phyloP scores from a whole-genome alignment of 208 protist species.

The Crithidia brevicula region DNA sequence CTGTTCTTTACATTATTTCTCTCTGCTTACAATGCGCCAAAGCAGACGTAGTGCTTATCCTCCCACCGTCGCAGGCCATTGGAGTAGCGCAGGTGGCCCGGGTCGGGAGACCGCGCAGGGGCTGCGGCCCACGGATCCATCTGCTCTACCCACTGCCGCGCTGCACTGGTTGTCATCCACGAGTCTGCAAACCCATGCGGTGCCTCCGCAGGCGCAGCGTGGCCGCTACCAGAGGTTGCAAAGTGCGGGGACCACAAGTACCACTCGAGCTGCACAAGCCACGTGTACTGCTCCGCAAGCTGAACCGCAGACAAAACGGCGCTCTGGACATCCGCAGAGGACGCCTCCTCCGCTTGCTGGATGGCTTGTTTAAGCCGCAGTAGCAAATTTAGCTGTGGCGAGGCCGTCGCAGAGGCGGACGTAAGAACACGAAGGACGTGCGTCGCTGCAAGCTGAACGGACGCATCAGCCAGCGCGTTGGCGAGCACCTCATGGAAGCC shows the following conservation, averaged over 20 bases:
- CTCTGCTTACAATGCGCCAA: constrained; percentile 46
- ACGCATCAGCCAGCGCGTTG: neutral
- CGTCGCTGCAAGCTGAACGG: neutral
- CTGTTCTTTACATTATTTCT: too few relatives aligned
- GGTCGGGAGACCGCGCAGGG: constrained; percentile 51
- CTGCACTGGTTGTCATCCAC: constrained; percentile 26
- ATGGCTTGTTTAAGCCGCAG: constrained; percentile 5
- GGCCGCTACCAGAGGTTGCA: too few relatives aligned
- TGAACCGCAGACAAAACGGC: constrained; percentile 29
- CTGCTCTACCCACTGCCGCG: constrained; percentile 48
- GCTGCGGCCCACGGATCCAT: constrained; percentile 73
- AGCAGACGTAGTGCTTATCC: constrained; percentile 75
- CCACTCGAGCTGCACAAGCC: constrained; percentile 64
- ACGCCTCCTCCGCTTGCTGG: constrained; percentile 7
- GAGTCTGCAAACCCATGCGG: constrained; percentile 45
- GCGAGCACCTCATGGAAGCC: constrained; percentile 18
- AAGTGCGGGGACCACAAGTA: constrained; percentile 41
- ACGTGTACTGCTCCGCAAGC: constrained; percentile 60
- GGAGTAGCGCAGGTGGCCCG: constrained; percentile 69
- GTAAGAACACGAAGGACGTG: neutral
- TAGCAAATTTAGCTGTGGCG: constrained; percentile 12
- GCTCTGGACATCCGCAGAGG: neutral
- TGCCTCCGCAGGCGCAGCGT: neutral
- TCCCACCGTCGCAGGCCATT: constrained; percentile 88
- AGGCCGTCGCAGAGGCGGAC: neutral